Evolutionary conservation across 163 green algal species (phyloP), one percentile per base, ranked within the genome.

Genomic region (Botryococcus braunii): DNA sequence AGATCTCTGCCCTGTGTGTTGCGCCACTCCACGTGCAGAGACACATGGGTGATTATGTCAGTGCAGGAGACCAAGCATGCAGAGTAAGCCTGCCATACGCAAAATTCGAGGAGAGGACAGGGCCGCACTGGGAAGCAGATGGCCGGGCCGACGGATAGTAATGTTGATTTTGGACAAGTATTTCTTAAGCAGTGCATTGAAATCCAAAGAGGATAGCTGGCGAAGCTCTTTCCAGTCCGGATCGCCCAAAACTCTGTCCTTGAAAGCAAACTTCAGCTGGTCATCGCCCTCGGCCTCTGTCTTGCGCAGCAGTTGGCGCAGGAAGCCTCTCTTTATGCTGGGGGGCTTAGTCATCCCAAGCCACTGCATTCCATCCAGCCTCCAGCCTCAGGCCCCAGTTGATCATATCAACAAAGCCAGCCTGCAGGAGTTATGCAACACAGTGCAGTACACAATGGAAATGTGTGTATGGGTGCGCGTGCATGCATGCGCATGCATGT

Each of bases 101-200:
- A n/a, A n/a, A n/a, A n/a, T n/a, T n/a, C n/a, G n/a, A n/a, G n/a
- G n/a, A n/a, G n/a, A n/a, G n/a, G n/a, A n/a, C n/a, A n/a, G n/a
- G n/a, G n/a, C n/a, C n/a, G n/a, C n/a, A n/a, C n/a, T n/a, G n/a
- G n/a, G n/a, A n/a, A n/a, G n/a, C n/a, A n/a, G n/a, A n/a, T n/a
- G n/a, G n/a, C n/a, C n/a, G n/a, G n/a, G n/a, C n/a, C n/a, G n/a
- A n/a, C n/a, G n/a, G n/a, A n/a, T n/a, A n/a, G n/a, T n/a, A n/a
- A n/a, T n/a, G n/a, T n/a, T n/a, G n/a, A n/a, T n/a, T 48, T 62
- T 62, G 23, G 65, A 68, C 7, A 50, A 35, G 48, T 75, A 75
- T 9, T 46, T 38, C 13, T 59, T 67, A 11, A 75, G 46, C 13
- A 13, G 49, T 64, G 71, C 57, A 23, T 40, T 36, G 32, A 62